A percentile compares a stretch with the other conserved stretches of the same genome.
These are phyloP conservation scores for Xylaria cubensis DNA, from an alignment of 495 filamentous ascomycete genomes.

Conservation along the genomic window DNA sequence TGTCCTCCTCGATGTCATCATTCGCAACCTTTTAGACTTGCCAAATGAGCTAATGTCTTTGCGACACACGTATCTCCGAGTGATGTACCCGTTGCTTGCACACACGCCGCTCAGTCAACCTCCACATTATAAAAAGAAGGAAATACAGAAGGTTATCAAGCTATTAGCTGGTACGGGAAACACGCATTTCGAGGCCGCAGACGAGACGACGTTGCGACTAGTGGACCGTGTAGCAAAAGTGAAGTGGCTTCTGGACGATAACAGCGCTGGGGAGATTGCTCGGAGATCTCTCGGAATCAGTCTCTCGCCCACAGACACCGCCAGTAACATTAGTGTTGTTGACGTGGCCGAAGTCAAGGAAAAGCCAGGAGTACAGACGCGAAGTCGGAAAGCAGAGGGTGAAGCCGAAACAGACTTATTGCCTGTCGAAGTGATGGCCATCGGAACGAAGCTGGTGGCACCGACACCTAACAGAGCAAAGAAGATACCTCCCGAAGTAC, in stretches of 20 bases:
- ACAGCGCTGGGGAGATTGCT: conserved; percentile 52
- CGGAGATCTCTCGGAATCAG: conserved; percentile 58
- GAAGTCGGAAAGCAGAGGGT: conserved; percentile 61
- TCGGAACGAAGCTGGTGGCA: conserved; percentile 8
- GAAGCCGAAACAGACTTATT: conserved; percentile 26
- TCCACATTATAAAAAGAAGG: conserved; percentile 91
- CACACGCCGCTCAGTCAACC: conserved; percentile 87
- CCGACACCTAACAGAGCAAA: conserved; percentile 44
- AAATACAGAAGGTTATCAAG: conserved; percentile 75
- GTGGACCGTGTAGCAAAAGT: conserved; percentile 82
- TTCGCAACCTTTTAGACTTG: conserved; percentile 93
- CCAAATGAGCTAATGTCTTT: conserved; percentile 80
- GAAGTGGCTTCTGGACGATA: conserved; percentile 71
- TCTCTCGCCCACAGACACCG: conserved; percentile 53
- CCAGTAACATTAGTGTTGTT: conserved; percentile 70
- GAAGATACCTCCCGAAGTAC: conserved; percentile 54
- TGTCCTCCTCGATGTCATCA: conserved; percentile 93
- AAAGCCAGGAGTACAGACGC: conserved; percentile 85
- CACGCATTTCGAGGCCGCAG: conserved; percentile 86
- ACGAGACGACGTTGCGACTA: conserved; percentile 86
- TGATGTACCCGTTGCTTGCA: conserved; percentile 85
- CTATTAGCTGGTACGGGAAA: conserved; percentile 67
- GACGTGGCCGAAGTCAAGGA: conserved; percentile 81
- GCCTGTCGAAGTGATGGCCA: conserved; percentile 14
- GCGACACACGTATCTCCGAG: conserved; percentile 96